Percentiles rank a stretch among this genome's conserved stretches.
These are phyloP conservation scores for Trypanosoma conorhini DNA, from an alignment of 208 protist species.

Conservation along the genomic window DNA sequence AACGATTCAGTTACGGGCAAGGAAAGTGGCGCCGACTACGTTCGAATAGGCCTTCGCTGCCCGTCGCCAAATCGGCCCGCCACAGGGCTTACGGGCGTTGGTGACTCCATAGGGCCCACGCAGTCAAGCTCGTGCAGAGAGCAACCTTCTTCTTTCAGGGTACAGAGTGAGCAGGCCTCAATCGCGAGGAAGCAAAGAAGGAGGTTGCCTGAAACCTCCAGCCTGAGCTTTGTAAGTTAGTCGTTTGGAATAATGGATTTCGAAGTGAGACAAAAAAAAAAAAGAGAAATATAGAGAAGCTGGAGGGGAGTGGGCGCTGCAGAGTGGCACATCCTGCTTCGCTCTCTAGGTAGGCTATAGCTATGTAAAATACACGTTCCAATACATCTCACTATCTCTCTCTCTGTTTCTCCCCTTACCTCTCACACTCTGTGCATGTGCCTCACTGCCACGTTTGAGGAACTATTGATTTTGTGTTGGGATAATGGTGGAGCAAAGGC, in stretches of 20 bases:
- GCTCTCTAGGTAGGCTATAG: neutral
- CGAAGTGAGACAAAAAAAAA: neutral
- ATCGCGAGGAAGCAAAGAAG: neutral
- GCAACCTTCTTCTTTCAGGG: neutral
- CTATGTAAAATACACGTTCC: neutral
- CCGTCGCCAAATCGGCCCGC: neutral
- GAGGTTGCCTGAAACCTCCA: neutral
- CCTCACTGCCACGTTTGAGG: neutral
- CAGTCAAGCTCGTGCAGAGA: neutral
- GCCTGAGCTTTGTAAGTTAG: neutral
- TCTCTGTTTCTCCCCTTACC: conserved; percentile 1
- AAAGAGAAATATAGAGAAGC: neutral
- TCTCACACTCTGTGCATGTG: neutral
- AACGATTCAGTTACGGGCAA: neutral
- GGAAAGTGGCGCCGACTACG: conserved; percentile 23
- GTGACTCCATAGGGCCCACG: neutral
- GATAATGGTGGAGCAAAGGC: neutral
- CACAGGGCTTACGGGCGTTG: neutral
- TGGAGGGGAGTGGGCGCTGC: neutral
- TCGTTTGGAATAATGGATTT: neutral
- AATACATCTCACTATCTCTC: conserved; percentile 1
- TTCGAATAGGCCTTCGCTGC: neutral
- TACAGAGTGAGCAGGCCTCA: neutral
- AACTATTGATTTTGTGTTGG: neutral
- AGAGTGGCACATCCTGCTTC: neutral